phyloP scores from a whole-genome alignment of 2,329 filamentous ascomycete genomes.

The Dryadomyces sulphureus region DNA sequence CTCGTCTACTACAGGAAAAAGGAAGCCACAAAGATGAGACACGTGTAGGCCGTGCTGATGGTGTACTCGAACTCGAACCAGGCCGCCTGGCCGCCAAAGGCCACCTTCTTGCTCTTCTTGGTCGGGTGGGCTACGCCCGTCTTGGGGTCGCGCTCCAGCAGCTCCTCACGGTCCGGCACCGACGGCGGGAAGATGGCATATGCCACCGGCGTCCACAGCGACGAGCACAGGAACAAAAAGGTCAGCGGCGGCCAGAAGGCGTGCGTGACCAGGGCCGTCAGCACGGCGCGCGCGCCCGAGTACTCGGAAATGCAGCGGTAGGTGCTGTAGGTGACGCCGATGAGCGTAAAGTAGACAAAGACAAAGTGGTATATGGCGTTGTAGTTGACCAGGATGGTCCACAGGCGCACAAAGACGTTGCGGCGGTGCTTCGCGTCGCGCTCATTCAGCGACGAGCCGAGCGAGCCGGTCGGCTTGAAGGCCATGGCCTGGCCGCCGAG shows the following conservation, averaged over 20 bases:
- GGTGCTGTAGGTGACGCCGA: slow-evolving; percentile 32
- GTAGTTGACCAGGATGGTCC: slow-evolving; percentile 39
- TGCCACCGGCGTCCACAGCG: slow-evolving; percentile 41
- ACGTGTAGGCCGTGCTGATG: slow-evolving; percentile 32
- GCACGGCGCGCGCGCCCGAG: slow-evolving; percentile 17
- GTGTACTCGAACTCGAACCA: slow-evolving; percentile 43
- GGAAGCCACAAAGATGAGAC: slow-evolving; percentile 28
- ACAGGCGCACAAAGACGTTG: slow-evolving; percentile 37
- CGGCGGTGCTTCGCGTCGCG: slow-evolving; percentile 35
- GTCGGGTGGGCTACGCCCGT: slow-evolving; percentile 37
- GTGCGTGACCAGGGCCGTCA: slow-evolving; percentile 40
- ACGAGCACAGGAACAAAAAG: slow-evolving; percentile 38
- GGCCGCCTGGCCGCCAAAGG: slow-evolving; percentile 27
- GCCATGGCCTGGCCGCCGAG: slow-evolving; percentile 42
- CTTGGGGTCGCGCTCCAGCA: slow-evolving; percentile 39
- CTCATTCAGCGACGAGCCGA: slow-evolving; percentile 41
- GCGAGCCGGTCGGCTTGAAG: slow-evolving; percentile 46
- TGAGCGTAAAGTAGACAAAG: slow-evolving; percentile 38
- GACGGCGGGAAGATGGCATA: slow-evolving; percentile 50
- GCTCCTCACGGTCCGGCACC: slow-evolving; percentile 19
- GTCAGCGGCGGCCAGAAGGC: slow-evolving; percentile 47
- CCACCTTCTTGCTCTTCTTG: slow-evolving; percentile 23
- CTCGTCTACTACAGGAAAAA: slow-evolving; percentile 2
- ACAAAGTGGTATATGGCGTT: slow-evolving; percentile 38
- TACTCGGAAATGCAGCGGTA: slow-evolving; percentile 33